Evolutionary conservation across 2,329 filamentous ascomycete species (phyloP).

Genomic region (Aspergillus brasiliensis): DNA sequence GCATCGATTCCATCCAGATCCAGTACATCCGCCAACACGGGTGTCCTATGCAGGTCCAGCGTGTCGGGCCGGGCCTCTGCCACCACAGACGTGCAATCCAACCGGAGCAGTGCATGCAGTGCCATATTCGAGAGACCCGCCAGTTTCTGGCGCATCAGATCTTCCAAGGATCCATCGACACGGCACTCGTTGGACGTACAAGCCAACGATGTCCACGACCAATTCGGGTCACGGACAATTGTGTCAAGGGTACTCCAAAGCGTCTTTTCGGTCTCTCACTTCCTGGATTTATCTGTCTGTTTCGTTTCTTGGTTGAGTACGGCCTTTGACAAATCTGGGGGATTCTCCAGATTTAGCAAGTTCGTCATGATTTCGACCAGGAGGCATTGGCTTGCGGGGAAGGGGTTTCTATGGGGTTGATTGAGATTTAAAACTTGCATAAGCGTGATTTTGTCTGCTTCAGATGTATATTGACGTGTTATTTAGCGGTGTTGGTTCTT

Average conservation of each 20-base stretch:
- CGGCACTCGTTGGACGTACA: not conserved
- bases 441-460: too few species aligned
- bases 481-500: not conserved
- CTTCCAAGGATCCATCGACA: not conserved
- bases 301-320: slow-evolving; percentile 17
- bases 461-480: not conserved
- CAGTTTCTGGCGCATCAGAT: too few species aligned
- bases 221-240: not conserved
- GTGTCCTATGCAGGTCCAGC: not conserved
- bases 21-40: not conserved
- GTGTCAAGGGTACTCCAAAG: not conserved
- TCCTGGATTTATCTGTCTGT: slow-evolving; percentile 14
- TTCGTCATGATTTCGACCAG: slow-evolving; percentile 20
- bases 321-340: slow-evolving; percentile 7
- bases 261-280: slow-evolving; percentile 5
- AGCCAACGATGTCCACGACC: not conserved
- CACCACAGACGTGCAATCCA: not conserved
- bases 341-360: slow-evolving; percentile 13
- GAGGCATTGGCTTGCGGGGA: slow-evolving; percentile 17
- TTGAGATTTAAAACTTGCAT: not conserved
- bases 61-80: not conserved
- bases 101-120: too few species aligned
- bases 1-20: not conserved
- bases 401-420: slow-evolving; percentile 20
- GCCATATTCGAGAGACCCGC: too few species aligned